Conservation (phyloP, 495 filamentous ascomycete species). For the Penicillium crystallinum region DNA sequence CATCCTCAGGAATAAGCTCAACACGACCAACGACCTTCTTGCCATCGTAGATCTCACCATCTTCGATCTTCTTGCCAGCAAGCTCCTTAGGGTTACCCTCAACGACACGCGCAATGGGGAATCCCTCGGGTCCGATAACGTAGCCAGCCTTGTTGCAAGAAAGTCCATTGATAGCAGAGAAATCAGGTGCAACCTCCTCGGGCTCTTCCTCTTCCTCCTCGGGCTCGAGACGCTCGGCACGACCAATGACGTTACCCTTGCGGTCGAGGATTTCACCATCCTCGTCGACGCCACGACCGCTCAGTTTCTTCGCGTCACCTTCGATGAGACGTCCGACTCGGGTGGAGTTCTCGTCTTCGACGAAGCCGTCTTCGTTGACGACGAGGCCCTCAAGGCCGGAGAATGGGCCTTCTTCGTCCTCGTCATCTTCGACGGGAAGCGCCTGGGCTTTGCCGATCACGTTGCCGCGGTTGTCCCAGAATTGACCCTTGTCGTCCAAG, state of each 20-base stretch:
- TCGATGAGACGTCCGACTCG: conserved; percentile 55
- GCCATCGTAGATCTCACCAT: conserved; percentile 70
- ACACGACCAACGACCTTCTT: conserved; percentile 69
- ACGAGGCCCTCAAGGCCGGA: conserved; percentile 60
- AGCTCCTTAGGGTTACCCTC: conserved; percentile 65
- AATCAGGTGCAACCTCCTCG: conserved; percentile 39
- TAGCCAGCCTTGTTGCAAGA: conserved; percentile 76
- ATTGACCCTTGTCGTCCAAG: conserved; percentile 58
- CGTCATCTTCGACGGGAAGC: conserved; percentile 51
- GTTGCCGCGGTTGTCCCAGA: conserved; percentile 56
- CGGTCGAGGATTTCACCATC: conserved; percentile 62
- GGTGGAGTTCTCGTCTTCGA: conserved; percentile 56
- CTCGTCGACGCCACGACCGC: conserved; percentile 57
- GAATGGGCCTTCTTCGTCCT: conserved; percentile 54
- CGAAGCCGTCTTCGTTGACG: conserved; percentile 53
- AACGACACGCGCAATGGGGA: conserved; percentile 63
- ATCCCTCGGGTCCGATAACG: conserved; percentile 65
- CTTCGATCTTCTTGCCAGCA: conserved; percentile 60
- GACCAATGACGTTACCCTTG: conserved; percentile 55
- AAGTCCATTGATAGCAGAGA: conserved; percentile 59
- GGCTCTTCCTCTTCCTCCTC: conserved; percentile 19
- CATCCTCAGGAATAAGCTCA: conserved; percentile 66
- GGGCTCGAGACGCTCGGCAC: conserved; percentile 52
- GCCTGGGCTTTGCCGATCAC: conserved; percentile 56
- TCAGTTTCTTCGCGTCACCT: conserved; percentile 59